These are phyloP conservation scores for Ustilago curta DNA, from an alignment of 1,284 basidiomycete genomes.

Conservation along the genomic window DNA sequence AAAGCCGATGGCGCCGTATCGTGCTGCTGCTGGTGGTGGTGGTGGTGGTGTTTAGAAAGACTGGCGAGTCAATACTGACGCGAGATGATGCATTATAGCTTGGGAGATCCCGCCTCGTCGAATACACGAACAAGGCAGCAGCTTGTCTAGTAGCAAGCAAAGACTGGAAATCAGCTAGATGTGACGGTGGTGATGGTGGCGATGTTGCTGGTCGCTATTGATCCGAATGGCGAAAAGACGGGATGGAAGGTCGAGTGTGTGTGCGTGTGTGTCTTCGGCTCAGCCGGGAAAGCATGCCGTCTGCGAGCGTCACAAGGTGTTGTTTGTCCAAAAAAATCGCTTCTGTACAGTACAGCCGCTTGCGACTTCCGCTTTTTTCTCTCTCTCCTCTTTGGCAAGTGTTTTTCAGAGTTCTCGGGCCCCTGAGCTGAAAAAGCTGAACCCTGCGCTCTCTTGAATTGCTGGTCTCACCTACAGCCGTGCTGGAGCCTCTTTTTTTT, in stretches of 20 bases:
- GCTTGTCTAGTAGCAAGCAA: too few relatives aligned
- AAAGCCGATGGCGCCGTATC: neutral
- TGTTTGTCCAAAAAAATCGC: neutral
- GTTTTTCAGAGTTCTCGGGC: conserved; percentile 11
- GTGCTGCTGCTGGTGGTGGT: neutral
- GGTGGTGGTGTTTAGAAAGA: neutral
- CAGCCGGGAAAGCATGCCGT: conserved; percentile 1
- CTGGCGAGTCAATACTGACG: neutral
- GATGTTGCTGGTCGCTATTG: neutral
- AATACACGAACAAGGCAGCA: neutral
- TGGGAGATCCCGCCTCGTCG: neutral
- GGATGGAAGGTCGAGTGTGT: neutral
- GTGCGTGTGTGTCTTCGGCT: too few relatives aligned
- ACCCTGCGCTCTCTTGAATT: conserved; percentile 13
- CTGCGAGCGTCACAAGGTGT: neutral
- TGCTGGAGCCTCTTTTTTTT: neutral
- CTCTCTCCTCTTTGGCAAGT: neutral
- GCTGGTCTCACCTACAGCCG: neutral
- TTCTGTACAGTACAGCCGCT: too few relatives aligned
- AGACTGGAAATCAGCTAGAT: too few relatives aligned
- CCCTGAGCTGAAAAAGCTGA: conserved; percentile 24
- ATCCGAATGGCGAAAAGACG: neutral
- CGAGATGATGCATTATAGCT: neutral
- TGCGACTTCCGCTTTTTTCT: conserved; percentile 3
- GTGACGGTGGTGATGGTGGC: neutral